A percentile compares a stretch with the other conserved stretches of the same genome.
Evolutionary conservation across 192 early-diverging fungal genomes (phyloP).

Genomic region (Chytriomyces sp.): DNA sequence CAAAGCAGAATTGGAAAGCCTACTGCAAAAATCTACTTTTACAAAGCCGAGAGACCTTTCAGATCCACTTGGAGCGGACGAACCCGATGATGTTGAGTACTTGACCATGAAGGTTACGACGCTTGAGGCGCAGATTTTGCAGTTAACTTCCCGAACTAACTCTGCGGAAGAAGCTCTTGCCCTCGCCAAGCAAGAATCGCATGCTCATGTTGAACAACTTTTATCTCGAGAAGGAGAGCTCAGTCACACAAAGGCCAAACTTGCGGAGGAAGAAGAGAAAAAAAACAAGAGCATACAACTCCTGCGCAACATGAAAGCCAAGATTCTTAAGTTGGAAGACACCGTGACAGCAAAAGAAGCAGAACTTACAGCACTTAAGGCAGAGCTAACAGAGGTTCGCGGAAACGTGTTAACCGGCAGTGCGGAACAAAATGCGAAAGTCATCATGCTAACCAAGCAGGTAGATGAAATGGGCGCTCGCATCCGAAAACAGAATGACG

Average conservation of each 20-base stretch:
- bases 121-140: background rate
- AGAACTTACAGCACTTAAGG: slow-evolving; percentile 30
- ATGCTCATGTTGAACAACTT: slow-evolving; percentile 31
- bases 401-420: slow-evolving; percentile 24
- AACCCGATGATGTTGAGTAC: background rate
- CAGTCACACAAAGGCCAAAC: slow-evolving; percentile 24
- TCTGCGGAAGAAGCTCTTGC: slow-evolving; percentile 35
- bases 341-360: slow-evolving; percentile 38
- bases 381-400: slow-evolving; percentile 30
- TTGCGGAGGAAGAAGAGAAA: slow-evolving; percentile 58
- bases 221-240: slow-evolving; percentile 6
- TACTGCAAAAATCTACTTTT: background rate
- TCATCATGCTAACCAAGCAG: slow-evolving; percentile 45
- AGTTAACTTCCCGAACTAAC: slow-evolving; percentile 22
- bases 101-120: background rate
- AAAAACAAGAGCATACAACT: slow-evolving; percentile 60
- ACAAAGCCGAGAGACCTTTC: background rate
- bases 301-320: slow-evolving; percentile 55
- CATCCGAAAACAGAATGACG: slow-evolving; percentile 39
- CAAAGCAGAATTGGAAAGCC: background rate
- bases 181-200: slow-evolving; percentile 37
- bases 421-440: slow-evolving; percentile 43
- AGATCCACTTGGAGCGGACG: background rate
- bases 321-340: slow-evolving; percentile 57
- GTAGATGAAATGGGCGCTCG: slow-evolving; percentile 50